Evolutionary conservation across 371 early-diverging fungal species (phyloP).

Genomic region (Syncephalastrum monosporum): DNA sequence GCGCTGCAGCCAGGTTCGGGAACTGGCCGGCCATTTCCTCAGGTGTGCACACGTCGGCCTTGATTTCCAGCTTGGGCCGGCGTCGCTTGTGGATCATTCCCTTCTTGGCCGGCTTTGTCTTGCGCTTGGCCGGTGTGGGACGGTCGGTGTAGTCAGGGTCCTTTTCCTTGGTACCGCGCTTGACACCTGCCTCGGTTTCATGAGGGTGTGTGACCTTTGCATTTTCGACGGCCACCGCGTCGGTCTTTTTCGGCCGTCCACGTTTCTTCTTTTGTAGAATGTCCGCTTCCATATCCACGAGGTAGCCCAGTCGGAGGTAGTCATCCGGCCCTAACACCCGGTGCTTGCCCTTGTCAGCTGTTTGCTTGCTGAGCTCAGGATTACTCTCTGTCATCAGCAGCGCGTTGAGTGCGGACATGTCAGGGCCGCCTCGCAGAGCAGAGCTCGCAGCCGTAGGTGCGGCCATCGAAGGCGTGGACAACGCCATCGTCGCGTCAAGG

Average conservation of each 20-base stretch:
- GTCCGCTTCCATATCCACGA: slow-evolving; percentile 18
- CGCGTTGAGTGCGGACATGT: background rate
- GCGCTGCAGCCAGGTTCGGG: slow-evolving; percentile 2
- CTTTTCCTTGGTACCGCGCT: background rate
- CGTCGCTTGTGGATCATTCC: background rate
- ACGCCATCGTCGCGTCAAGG: background rate
- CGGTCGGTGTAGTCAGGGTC: too few relatives aligned
- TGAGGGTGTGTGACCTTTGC: background rate
- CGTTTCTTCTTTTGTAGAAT: slow-evolving; percentile 7
- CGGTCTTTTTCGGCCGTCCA: slow-evolving; percentile 7
- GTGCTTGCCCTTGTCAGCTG: slow-evolving; percentile 28
- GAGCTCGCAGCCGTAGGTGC: background rate
- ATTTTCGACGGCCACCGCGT: background rate
- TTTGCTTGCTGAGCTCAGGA: slow-evolving; percentile 43
- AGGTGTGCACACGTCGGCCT: too few relatives aligned
- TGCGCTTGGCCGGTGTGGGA: background rate
- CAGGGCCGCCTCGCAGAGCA: background rate
- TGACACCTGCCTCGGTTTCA: background rate
- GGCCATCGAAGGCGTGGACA: background rate
- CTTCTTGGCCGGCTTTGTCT: slow-evolving; percentile 4
- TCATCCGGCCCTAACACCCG: slow-evolving; percentile 36
- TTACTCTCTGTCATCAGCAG: slow-evolving; percentile 27
- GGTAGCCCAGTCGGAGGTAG: slow-evolving; percentile 30
- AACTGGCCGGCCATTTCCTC: background rate
- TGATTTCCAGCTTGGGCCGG: background rate